Percentiles rank a stretch among this genome's conserved stretches.
These are phyloP conservation scores for Chaetothyriales sp. DNA, from an alignment of 2,329 filamentous ascomycete species.

Conservation along the genomic window DNA sequence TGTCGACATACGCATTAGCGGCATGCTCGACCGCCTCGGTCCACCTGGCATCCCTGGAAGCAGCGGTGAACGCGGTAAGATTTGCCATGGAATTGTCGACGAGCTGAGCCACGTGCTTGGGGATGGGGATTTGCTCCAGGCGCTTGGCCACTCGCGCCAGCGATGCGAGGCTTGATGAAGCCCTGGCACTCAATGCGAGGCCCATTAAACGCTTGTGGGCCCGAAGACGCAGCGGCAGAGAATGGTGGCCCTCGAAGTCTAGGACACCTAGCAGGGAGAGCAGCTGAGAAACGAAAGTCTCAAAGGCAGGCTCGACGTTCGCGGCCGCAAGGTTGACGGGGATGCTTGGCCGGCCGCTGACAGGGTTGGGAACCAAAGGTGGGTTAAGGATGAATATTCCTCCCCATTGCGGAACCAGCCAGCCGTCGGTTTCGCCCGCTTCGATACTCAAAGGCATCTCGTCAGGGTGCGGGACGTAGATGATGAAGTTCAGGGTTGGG, in stretches of 20 bases:
- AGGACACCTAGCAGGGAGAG: conserved; percentile 78
- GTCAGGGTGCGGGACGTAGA: conserved; percentile 66
- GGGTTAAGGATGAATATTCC: conserved; percentile 57
- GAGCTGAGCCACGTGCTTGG: conserved; percentile 69
- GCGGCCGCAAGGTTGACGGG: conserved; percentile 45
- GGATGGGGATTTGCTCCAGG: conserved; percentile 82
- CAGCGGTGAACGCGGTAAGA: conserved; percentile 54
- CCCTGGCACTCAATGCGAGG: conserved; percentile 71
- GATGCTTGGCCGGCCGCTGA: conserved; percentile 6
- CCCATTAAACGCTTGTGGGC: conserved; percentile 76
- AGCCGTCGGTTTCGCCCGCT: conserved; percentile 54
- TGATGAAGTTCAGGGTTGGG: conserved; percentile 89
- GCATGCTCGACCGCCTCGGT: conserved; percentile 63
- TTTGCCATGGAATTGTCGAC: conserved; percentile 68
- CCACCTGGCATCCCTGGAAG: conserved; percentile 48
- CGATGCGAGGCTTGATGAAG: conserved; percentile 87
- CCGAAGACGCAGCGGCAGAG: conserved; percentile 70
- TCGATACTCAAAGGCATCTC: conserved; percentile 48
- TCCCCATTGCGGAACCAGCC: conserved; percentile 96
- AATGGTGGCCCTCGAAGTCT: conserved; percentile 48
- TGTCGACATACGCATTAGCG: conserved; percentile 71
- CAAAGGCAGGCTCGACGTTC: conserved; percentile 62
- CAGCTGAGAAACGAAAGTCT: conserved; percentile 83
- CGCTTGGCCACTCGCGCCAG: conserved; percentile 73
- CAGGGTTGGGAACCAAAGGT: conserved; percentile 21